Conservation (phyloP, 2,329 filamentous ascomycete species). For the Cladosporium sp. region DNA sequence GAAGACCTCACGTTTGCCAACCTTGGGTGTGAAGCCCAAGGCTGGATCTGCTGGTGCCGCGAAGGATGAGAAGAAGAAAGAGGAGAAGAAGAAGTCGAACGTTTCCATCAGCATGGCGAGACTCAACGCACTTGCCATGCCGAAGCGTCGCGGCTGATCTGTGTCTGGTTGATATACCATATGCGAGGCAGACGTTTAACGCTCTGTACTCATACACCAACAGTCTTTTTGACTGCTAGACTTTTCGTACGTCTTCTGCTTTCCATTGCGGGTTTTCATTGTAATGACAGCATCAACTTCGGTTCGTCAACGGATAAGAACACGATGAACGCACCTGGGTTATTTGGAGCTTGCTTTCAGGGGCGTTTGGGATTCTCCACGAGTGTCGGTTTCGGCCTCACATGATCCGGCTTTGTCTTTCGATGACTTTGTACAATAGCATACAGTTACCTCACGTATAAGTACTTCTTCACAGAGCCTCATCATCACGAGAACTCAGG, state of each 20-base stretch:
- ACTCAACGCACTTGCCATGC: slow-evolving; percentile 29
- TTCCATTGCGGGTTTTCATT: background rate
- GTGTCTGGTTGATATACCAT: too few relatives aligned
- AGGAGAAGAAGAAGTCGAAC: slow-evolving; percentile 18
- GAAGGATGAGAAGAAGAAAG: slow-evolving; percentile 9
- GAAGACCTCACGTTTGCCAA: slow-evolving; percentile 19
- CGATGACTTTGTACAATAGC: background rate
- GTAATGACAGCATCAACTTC: slow-evolving; percentile 1
- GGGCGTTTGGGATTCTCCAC: background rate
- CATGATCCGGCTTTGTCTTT: background rate
- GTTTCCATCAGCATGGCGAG: slow-evolving; percentile 29
- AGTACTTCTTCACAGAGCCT: background rate
- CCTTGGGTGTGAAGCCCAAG: slow-evolving; percentile 32
- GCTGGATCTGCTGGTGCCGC: slow-evolving; percentile 5
- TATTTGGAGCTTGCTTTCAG: background rate
- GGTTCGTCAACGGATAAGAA: background rate
- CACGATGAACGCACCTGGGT: background rate
- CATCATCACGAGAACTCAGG: too few relatives aligned
- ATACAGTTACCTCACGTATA: background rate
- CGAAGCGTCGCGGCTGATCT: slow-evolving; percentile 24
- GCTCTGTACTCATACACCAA: background rate
- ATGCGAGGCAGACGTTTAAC: background rate
- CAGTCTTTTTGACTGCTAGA: background rate
- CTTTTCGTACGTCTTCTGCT: background rate
- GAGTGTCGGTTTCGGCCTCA: background rate